Percentiles rank a stretch among this genome's conserved stretches.
phyloP scores from a whole-genome alignment of 345 rosid species.

The Syzygium oleosum region DNA sequence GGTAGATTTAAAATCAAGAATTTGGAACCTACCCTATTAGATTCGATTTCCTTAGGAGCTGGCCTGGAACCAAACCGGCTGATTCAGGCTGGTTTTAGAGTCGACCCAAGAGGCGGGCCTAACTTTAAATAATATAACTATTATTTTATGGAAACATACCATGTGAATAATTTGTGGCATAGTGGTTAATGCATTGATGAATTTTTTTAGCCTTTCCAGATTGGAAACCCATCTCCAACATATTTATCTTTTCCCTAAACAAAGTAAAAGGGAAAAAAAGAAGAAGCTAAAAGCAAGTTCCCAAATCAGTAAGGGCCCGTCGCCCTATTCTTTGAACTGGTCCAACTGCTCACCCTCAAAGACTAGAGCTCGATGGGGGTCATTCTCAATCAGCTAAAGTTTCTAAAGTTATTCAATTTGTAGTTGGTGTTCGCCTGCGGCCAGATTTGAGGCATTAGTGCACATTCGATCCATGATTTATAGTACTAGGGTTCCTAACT shows the following conservation, averaged over 20 bases:
- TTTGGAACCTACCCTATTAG: accelerated
- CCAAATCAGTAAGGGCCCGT: background rate
- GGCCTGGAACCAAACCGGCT: accelerated
- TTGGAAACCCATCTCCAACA: background rate
- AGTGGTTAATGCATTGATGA: too few relatives aligned
- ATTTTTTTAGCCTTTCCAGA: background rate
- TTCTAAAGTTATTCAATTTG: background rate
- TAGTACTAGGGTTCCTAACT: background rate
- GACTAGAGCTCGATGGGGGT: background rate
- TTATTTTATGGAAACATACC: background rate
- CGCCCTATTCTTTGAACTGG: background rate
- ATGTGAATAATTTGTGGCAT: background rate
- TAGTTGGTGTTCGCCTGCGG: background rate
- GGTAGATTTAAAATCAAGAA: background rate
- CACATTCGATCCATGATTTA: background rate
- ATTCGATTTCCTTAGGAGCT: background rate
- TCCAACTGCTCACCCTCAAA: background rate
- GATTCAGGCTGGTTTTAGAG: background rate
- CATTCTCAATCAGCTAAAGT: background rate
- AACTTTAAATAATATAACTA: background rate
- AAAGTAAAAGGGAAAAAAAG: background rate
- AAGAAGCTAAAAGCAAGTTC: background rate
- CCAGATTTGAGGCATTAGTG: background rate
- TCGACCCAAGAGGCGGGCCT: background rate
- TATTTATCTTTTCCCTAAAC: background rate